Conservation (phyloP, 345 rosid species). For the Raphanus raphanistrum region DNA sequence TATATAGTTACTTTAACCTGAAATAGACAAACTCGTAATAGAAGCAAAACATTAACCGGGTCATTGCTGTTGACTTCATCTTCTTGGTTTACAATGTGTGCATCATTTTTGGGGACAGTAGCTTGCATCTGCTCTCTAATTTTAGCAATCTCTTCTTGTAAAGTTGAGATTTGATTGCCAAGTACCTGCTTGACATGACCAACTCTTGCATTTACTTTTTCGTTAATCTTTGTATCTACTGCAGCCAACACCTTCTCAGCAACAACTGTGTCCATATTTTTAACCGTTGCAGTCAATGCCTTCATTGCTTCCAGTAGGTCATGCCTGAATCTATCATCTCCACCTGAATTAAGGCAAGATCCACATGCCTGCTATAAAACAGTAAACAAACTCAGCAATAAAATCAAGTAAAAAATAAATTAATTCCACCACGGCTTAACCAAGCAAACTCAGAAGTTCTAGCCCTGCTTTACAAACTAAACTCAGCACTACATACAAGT, state of each 20-base stretch:
- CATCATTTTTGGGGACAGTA: too few relatives aligned
- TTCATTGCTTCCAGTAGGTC: neutral
- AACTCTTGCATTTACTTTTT: neutral
- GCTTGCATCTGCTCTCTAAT: too few relatives aligned
- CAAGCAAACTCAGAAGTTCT: too few relatives aligned
- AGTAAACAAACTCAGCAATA: neutral
- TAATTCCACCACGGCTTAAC: too few relatives aligned
- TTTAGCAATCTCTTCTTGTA: too few relatives aligned
- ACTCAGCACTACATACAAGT: too few relatives aligned
- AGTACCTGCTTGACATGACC: too few relatives aligned
- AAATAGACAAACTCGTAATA: neutral
- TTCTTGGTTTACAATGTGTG: neutral
- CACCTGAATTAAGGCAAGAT: too few relatives aligned
- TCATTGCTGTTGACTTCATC: neutral
- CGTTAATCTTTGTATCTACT: neutral
- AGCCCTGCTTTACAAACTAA: too few relatives aligned
- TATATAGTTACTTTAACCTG: neutral
- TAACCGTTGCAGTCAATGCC: neutral
- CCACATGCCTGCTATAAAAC: neutral
- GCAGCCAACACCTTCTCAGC: neutral
- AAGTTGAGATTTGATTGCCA: too few relatives aligned
- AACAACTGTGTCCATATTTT: neutral
- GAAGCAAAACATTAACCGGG: neutral
- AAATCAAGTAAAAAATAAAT: too few relatives aligned
- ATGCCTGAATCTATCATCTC: neutral